A percentile compares a stretch with the other conserved stretches of the same genome.
Conservation (phyloP, 2,329 filamentous ascomycete species). For the Herpomyces periplanetae region DNA sequence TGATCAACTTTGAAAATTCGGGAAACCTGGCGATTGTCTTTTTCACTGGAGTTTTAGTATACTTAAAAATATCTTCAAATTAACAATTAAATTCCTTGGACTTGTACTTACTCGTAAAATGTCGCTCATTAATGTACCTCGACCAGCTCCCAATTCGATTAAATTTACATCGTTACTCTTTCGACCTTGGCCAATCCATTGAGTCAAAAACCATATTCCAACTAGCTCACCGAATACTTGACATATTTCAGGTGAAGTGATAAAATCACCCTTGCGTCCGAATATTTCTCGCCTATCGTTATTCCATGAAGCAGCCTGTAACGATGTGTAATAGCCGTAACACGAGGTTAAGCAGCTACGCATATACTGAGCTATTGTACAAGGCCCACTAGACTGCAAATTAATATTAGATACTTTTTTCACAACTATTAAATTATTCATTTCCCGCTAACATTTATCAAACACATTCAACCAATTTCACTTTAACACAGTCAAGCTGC, state of each 20-base stretch:
- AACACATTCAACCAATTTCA: too few relatives aligned
- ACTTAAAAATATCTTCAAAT: slow-evolving; percentile 1
- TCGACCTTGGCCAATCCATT: slow-evolving; percentile 72
- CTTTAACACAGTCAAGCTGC: too few relatives aligned
- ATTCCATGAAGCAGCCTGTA: slow-evolving; percentile 19
- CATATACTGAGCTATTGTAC: slow-evolving; percentile 81
- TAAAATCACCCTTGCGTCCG: slow-evolving; percentile 67
- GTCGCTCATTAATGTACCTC: slow-evolving; percentile 88
- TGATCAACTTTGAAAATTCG: slow-evolving; percentile 29
- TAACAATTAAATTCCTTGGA: slow-evolving; percentile 2
- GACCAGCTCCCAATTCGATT: slow-evolving; percentile 70
- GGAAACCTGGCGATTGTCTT: slow-evolving; percentile 58
- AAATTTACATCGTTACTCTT: slow-evolving; percentile 36
- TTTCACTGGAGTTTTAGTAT: slow-evolving; percentile 3
- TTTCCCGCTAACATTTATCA: too few relatives aligned
- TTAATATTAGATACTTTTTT: too few relatives aligned
- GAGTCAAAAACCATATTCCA: slow-evolving; percentile 71
- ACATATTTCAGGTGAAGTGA: slow-evolving; percentile 87
- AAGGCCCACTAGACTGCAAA: slow-evolving; percentile 37
- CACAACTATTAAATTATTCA: too few relatives aligned
- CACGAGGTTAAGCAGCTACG: slow-evolving; percentile 85
- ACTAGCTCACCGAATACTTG: slow-evolving; percentile 84
- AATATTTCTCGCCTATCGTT: slow-evolving; percentile 80
- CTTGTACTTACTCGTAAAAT: slow-evolving; percentile 24
- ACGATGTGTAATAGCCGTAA: slow-evolving; percentile 59